These are phyloP conservation scores for Hyaloscypha bicolor DNA, from an alignment of 495 filamentous ascomycete species.

Conservation along the genomic window DNA sequence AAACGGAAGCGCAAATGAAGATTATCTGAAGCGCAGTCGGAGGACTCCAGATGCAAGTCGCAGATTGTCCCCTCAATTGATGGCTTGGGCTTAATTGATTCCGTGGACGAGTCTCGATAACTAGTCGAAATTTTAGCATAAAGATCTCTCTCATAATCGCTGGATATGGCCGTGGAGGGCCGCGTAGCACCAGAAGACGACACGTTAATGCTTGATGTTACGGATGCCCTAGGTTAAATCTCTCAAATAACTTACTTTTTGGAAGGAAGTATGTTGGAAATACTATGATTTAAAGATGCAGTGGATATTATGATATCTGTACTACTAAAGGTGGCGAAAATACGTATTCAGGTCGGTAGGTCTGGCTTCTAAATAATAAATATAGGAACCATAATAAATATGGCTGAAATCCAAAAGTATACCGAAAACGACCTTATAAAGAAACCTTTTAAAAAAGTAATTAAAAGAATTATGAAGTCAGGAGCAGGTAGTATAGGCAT, in stretches of 20 bases:
- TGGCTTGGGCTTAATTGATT: neutral
- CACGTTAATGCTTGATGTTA: constrained; percentile 10
- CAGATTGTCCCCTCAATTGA: constrained; percentile 15
- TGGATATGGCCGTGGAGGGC: constrained; percentile 2
- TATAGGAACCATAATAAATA: constrained; percentile 8
- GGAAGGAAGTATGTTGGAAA: neutral
- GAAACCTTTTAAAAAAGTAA: constrained; percentile 10
- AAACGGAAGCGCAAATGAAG: constrained; percentile 18
- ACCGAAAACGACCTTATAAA: constrained; percentile 3
- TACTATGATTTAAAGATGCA: neutral
- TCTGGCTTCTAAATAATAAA: constrained; percentile 1
- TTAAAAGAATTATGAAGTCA: constrained; percentile 12
- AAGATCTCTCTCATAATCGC: neutral
- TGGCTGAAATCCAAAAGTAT: neutral
- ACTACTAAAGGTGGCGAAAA: neutral
- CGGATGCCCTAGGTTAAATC: constrained; percentile 1
- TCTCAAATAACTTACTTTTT: constrained; percentile 9
- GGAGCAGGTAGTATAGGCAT: neutral
- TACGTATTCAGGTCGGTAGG: constrained; percentile 3
- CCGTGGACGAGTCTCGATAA: neutral
- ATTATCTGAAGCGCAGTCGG: constrained; percentile 3
- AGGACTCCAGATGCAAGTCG: constrained; percentile 10
- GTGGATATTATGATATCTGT: constrained; percentile 3
- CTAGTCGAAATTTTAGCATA: constrained; percentile 7
- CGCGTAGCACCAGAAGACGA: constrained; percentile 5